Conservation (phyloP, 495 filamentous ascomycete genomes). For the Haplographium delicatum region DNA sequence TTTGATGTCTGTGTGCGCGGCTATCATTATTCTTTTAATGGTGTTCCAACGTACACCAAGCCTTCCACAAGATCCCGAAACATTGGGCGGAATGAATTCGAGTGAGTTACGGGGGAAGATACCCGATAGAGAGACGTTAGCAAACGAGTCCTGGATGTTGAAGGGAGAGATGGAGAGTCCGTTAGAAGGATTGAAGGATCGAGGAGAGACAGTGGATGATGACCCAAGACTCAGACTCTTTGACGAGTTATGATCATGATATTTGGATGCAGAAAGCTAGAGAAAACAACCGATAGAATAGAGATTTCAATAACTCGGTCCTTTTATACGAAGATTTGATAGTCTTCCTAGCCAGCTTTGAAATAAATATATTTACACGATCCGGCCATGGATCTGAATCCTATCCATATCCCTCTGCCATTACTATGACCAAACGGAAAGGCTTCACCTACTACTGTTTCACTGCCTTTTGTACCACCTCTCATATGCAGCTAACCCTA, state of each 20-base stretch:
- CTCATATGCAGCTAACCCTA: too few species aligned
- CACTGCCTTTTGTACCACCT: too few species aligned
- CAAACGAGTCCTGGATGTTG: constrained; percentile 14
- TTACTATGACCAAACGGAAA: too few species aligned
- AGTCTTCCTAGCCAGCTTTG: too few species aligned
- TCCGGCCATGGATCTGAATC: too few species aligned
- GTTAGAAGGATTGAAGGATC: constrained; percentile 1
- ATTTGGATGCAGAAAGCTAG: too few species aligned
- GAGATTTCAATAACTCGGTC: too few species aligned
- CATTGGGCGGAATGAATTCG: constrained; percentile 1
- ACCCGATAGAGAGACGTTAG: constrained; percentile 11
- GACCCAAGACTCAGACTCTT: constrained; percentile 27
- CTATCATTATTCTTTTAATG: constrained; percentile 41
- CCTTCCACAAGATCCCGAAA: not conserved
- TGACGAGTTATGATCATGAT: constrained; percentile 32
- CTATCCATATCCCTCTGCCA: too few species aligned
- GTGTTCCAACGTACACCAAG: constrained; percentile 23
- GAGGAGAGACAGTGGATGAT: constrained; percentile 12
- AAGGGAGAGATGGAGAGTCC: constrained; percentile 11
- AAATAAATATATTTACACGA: too few species aligned
- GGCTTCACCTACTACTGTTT: too few species aligned
- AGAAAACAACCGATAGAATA: too few species aligned
- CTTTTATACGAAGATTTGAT: too few species aligned
- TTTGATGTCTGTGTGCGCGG: constrained; percentile 36
- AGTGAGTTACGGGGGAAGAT: constrained; percentile 10